Conservation (phyloP, 495 filamentous ascomycete genomes). For the Tuber magnatum region DNA sequence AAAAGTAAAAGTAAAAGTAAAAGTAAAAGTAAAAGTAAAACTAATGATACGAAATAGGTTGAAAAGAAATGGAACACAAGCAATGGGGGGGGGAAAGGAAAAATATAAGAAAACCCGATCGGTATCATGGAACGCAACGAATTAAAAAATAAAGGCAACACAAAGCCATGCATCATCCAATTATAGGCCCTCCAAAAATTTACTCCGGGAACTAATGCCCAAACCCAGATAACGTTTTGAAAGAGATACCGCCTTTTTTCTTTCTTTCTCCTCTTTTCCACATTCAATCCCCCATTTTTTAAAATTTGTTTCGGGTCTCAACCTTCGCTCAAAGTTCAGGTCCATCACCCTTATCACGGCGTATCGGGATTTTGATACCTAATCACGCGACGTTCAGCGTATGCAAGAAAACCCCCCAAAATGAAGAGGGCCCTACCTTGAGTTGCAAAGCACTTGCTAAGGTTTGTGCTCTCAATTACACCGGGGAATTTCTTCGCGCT, state of each 20-base stretch:
- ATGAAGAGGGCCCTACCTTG: conserved; percentile 60
- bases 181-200: conserved; percentile 35
- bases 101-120: conserved; percentile 7
- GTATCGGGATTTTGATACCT: conserved; percentile 42
- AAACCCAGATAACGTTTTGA: conserved; percentile 29
- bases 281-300: background rate
- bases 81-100: conserved; percentile 8
- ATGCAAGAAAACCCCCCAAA: background rate
- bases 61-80: conserved; percentile 4
- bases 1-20: background rate
- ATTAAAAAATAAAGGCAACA: conserved; percentile 31
- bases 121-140: conserved; percentile 22
- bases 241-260: background rate
- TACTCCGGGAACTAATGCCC: conserved; percentile 32
- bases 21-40: background rate
- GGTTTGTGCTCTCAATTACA: conserved; percentile 84
- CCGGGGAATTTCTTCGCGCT: conserved; percentile 97
- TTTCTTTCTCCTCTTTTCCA: background rate
- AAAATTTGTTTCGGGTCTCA: conserved; percentile 1
- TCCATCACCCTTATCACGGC: conserved; percentile 39
- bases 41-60: conserved; percentile 6
- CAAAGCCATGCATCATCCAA: conserved; percentile 37
- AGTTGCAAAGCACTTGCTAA: conserved; percentile 88
- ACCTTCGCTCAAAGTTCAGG: conserved; percentile 26
- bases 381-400: conserved; percentile 15